Percentiles rank a stretch among this genome's conserved stretches.
Evolutionary conservation across 2,329 filamentous ascomycete genomes (phyloP).

Genomic region (Aureobasidium mangrovei): DNA sequence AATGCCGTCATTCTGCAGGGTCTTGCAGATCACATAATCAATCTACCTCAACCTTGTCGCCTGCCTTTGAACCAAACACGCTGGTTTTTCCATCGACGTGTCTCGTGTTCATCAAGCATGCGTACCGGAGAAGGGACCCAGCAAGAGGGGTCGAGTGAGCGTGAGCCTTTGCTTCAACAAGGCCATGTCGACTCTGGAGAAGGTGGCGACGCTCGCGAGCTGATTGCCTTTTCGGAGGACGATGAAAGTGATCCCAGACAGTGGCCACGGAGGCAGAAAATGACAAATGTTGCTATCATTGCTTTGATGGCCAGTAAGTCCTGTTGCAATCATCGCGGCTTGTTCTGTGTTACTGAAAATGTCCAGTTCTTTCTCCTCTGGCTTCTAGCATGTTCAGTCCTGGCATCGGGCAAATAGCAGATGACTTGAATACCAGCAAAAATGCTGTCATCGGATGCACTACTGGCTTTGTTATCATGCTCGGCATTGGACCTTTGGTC

Average conservation of each 20-base stretch:
- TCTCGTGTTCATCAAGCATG: background rate
- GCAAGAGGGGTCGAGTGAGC: slow-evolving; percentile 22
- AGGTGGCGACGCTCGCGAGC: slow-evolving; percentile 25
- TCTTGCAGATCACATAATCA: background rate
- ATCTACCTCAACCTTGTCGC: background rate
- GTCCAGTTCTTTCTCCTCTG: slow-evolving; percentile 37
- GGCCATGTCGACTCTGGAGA: slow-evolving; percentile 27
- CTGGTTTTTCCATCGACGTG: background rate
- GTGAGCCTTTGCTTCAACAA: slow-evolving; percentile 32
- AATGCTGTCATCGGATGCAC: slow-evolving; percentile 41
- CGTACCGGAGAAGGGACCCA: background rate
- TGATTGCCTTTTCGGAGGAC: slow-evolving; percentile 28
- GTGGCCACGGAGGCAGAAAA: slow-evolving; percentile 38
- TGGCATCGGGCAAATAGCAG: slow-evolving; percentile 42
- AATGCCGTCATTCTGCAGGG: slow-evolving; percentile 9
- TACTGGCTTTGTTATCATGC: slow-evolving; percentile 43
- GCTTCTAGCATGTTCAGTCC: slow-evolving; percentile 45
- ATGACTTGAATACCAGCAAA: slow-evolving; percentile 34
- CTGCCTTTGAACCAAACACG: background rate
- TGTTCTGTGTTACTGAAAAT: background rate
- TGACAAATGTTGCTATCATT: slow-evolving; percentile 43
- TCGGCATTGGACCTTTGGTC: slow-evolving; percentile 40
- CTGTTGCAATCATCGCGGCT: background rate
- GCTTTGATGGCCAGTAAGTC: slow-evolving; percentile 39
- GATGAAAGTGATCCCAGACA: slow-evolving; percentile 38